Conservation (phyloP, 345 rosid genomes). For the Citrus trifoliata region DNA sequence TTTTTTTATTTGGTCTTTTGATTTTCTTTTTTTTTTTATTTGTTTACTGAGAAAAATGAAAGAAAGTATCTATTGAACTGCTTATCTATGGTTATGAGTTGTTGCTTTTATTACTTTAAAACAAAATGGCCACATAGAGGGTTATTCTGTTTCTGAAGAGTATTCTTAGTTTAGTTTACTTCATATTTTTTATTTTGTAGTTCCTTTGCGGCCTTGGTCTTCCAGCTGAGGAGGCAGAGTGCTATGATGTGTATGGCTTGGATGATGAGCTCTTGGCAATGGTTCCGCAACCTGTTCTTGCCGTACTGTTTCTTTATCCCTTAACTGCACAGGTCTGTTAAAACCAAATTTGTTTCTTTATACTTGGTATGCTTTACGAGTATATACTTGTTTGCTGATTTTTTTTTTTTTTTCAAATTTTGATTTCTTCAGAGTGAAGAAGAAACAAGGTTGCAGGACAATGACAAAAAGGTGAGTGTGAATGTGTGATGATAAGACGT, state of each 20-base stretch:
- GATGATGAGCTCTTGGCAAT: conserved; percentile 82
- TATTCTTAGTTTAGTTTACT: background rate
- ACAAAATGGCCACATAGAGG: background rate
- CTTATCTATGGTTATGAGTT: too few species aligned
- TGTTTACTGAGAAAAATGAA: background rate
- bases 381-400: conserved; percentile 12
- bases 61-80: too few species aligned
- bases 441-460: conserved; percentile 67
- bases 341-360: background rate
- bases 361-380: background rate
- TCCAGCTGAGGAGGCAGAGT: conserved; percentile 59
- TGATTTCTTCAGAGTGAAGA: conserved; percentile 57
- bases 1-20: too few species aligned
- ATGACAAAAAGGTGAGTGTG: conserved; percentile 43
- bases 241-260: conserved; percentile 84
- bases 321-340: conserved; percentile 63
- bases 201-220: conserved; percentile 91
- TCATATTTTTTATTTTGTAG: conserved; percentile 34
- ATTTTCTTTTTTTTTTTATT: too few species aligned
- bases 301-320: conserved; percentile 89
- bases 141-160: background rate
- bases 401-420: background rate
- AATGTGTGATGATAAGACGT: background rate
- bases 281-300: conserved; percentile 92
- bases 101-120: background rate